Evolutionary conservation across 2,329 filamentous ascomycete species (phyloP), one percentile per base, ranked within the genome.

Genomic region (Rutstroemia sydowiana): DNA sequence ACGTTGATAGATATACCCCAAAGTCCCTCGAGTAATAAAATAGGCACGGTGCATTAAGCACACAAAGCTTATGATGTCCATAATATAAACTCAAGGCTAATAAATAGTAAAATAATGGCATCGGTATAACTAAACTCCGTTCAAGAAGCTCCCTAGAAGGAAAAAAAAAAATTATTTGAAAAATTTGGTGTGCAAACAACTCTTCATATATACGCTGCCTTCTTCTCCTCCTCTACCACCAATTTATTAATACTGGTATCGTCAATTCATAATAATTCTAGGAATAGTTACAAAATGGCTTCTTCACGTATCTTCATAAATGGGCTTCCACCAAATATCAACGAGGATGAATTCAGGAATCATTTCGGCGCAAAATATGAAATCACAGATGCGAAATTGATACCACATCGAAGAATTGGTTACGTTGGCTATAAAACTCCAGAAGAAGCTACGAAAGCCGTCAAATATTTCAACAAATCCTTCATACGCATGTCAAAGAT

Each of bases 401-500:
- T 97, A 66, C 81, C 88, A 5, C 84, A 90, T 65, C 82, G 93
- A 63, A 82, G 91, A 61, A 96, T 98, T 70, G 93, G 91, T 62
- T 98, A 95, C 76, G 82, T 98, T 55, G 93, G 93, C 57, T 97
- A 92, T 76, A 91, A 88, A 71, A 87, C 81, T 47, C 74, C 86
- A 13, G 82, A 92, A 56, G 85, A 88, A 66, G 93, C 93, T 52
- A 75, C 80, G 52, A 81, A 84, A 65, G 92, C 93, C 41, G 87
- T 95, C 67, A 91, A 88, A 70, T 95, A 95, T 74, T 96, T 96
- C 76, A 91, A 98, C 75, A 88, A 82, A 68, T 85, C 91, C 57
- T 98, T 90, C 71, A 89, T 98, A 63, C 88, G 90, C 62, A 93
- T 96, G 87, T 95, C 91, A 53, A 95, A 85, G 73, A 90, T 98